These are phyloP conservation scores for Cladophialophora immunda DNA, from an alignment of 2,329 filamentous ascomycete species.

Conservation along the genomic window DNA sequence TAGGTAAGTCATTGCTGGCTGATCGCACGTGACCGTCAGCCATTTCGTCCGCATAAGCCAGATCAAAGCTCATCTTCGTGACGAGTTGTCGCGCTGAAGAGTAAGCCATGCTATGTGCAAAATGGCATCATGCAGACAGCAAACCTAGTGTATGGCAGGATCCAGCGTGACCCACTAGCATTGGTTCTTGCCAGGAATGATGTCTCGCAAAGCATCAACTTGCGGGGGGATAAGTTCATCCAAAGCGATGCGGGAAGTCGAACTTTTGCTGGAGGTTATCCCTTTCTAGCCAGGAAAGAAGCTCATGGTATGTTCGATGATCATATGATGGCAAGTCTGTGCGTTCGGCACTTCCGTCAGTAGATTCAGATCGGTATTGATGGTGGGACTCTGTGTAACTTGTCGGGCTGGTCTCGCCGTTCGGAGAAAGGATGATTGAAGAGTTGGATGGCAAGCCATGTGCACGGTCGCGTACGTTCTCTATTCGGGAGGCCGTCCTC, in stretches of 20 bases:
- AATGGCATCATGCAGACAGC: background rate
- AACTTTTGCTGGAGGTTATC: conserved; percentile 26
- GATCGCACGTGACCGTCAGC: conserved; percentile 29
- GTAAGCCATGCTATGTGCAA: background rate
- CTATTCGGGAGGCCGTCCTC: conserved; percentile 11
- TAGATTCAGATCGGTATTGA: conserved; percentile 14
- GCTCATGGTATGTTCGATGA: conserved; percentile 22
- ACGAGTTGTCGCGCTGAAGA: background rate
- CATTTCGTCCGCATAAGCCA: conserved; percentile 14
- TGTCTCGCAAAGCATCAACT: background rate
- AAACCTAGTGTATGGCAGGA: background rate
- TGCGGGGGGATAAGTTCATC: background rate
- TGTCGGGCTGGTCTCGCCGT: conserved; percentile 3
- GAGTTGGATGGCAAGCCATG: conserved; percentile 20
- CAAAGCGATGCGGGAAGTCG: conserved; percentile 25
- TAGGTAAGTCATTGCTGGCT: conserved; percentile 17
- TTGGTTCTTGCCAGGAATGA: background rate
- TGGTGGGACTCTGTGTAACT: conserved; percentile 10
- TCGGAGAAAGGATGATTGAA: conserved; percentile 17
- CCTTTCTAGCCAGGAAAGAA: conserved; percentile 26
- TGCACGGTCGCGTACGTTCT: background rate
- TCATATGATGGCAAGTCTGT: background rate
- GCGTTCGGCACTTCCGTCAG: background rate
- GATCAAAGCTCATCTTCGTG: background rate
- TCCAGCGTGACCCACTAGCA: background rate